Percentiles rank a stretch among this genome's conserved stretches.
These are phyloP conservation scores for Globisporangium cederbergense DNA, from an alignment of 352 stramenopile species.

Conservation along the genomic window DNA sequence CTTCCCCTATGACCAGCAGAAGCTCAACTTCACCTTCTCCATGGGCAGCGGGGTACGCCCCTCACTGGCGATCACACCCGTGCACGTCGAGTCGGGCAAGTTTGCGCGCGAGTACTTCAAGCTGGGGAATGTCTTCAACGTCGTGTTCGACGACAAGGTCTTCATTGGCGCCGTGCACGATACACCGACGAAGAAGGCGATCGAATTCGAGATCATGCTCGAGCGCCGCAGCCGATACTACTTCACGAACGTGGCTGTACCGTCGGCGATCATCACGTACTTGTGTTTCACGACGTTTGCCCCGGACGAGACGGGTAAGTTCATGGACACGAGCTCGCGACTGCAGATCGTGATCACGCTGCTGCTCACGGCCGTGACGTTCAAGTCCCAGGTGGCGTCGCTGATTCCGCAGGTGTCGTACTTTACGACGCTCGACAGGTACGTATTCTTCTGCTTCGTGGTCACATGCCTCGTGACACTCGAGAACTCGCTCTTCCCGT, in stretches of 20 bases:
- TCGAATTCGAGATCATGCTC: slow-evolving; percentile 60
- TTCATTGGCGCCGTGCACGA: slow-evolving; percentile 41
- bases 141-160: slow-evolving; percentile 48
- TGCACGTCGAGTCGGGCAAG: slow-evolving; percentile 30
- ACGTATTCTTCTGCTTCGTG: slow-evolving; percentile 62
- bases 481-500: slow-evolving; percentile 50
- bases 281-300: slow-evolving; percentile 14
- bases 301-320: not conserved
- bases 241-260: slow-evolving; percentile 40
- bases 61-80: slow-evolving; percentile 30
- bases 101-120: slow-evolving; percentile 55
- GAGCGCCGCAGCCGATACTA: slow-evolving; percentile 48
- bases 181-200: slow-evolving; percentile 32
- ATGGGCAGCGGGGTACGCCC: slow-evolving; percentile 31
- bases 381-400: slow-evolving; percentile 53
- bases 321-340: slow-evolving; percentile 37
- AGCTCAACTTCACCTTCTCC: slow-evolving; percentile 47
- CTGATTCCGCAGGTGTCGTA: slow-evolving; percentile 62
- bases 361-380: slow-evolving; percentile 59
- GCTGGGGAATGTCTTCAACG: slow-evolving; percentile 49
- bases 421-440: slow-evolving; percentile 29
- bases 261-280: slow-evolving; percentile 20
- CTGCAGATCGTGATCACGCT: slow-evolving; percentile 57
- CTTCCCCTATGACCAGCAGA: slow-evolving; percentile 64
- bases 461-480: slow-evolving; percentile 46